These are phyloP conservation scores for Pyrrhoderma noxium DNA, from an alignment of 1,284 basidiomycete species.

Conservation along the genomic window DNA sequence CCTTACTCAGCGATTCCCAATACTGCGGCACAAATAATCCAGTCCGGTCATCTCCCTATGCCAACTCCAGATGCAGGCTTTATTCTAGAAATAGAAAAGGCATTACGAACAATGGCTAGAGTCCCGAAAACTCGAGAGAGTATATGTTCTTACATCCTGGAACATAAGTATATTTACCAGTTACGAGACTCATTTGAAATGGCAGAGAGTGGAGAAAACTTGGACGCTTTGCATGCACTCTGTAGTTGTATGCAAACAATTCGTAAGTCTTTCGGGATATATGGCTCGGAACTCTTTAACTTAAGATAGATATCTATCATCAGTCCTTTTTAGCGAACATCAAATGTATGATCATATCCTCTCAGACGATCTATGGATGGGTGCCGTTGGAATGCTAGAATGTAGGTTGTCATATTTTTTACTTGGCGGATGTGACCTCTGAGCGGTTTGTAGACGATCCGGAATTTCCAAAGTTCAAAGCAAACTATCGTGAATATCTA, in stretches of 20 bases:
- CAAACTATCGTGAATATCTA: conserved; percentile 93
- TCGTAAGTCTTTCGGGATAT: conserved; percentile 47
- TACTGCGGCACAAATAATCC: conserved; percentile 54
- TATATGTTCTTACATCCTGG: conserved; percentile 77
- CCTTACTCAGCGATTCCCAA: conserved; percentile 33
- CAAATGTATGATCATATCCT: conserved; percentile 92
- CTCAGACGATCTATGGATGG: conserved; percentile 88
- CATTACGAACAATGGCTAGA: conserved; percentile 63
- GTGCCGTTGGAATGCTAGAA: conserved; percentile 94
- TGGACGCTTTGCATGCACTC: conserved; percentile 84
- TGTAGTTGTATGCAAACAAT: conserved; percentile 95
- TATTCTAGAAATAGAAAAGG: conserved; percentile 68
- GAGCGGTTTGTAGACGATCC: conserved; percentile 69
- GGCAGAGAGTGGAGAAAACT: conserved; percentile 88
- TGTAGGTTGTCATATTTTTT: conserved; percentile 48
- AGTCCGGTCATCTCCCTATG: conserved; percentile 61
- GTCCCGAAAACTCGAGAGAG: conserved; percentile 66
- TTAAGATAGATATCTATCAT: conserved; percentile 18
- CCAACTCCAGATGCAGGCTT: conserved; percentile 55
- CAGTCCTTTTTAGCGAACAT: conserved; percentile 96
- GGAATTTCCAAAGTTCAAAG: conserved; percentile 92
- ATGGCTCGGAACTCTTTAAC: conserved; percentile 3
- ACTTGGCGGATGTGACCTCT: conserved; percentile 12
- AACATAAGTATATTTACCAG: conserved; percentile 82
- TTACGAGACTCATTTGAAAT: conserved; percentile 79